Conservation (phyloP, 805 yeast genomes). For the Torulaspora microellipsoides region DNA sequence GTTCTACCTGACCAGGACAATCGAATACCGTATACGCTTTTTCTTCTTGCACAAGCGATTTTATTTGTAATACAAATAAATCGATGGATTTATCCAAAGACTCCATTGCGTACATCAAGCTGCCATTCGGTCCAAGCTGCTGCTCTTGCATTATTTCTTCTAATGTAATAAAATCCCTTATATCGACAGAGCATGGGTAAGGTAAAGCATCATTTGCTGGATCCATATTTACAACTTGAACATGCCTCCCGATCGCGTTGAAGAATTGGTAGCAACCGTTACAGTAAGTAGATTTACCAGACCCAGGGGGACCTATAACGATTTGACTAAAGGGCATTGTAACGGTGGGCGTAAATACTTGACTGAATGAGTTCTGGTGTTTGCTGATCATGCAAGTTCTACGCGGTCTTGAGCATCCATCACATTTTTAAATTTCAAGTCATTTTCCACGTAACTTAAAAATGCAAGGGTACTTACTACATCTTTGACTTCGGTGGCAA, state of each 20-base stretch:
- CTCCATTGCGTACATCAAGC: slow-evolving; percentile 84
- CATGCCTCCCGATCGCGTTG: slow-evolving; percentile 88
- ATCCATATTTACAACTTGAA: slow-evolving; percentile 81
- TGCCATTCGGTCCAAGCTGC: slow-evolving; percentile 82
- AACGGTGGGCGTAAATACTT: too few species aligned
- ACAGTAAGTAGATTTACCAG: slow-evolving; percentile 95
- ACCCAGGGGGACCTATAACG: slow-evolving; percentile 96
- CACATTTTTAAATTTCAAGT: background rate
- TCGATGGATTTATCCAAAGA: slow-evolving; percentile 53
- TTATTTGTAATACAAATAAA: slow-evolving; percentile 52
- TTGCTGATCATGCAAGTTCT: background rate
- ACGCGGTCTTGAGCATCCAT: background rate
- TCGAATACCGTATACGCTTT: slow-evolving; percentile 71
- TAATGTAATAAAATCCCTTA: slow-evolving; percentile 67
- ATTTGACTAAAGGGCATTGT: slow-evolving; percentile 76
- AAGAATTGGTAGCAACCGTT: slow-evolving; percentile 88
- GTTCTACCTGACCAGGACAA: slow-evolving; percentile 95
- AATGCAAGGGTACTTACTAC: background rate
- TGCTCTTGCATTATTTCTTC: slow-evolving; percentile 76
- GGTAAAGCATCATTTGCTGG: slow-evolving; percentile 78
- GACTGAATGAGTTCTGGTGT: too few species aligned
- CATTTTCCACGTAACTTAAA: background rate
- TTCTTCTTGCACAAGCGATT: slow-evolving; percentile 50
- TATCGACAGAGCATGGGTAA: slow-evolving; percentile 72
- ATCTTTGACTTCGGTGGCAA: slow-evolving; percentile 2